Evolutionary conservation across 202 grass and related monocot genomes (phyloP).

Genomic region (Bolboschoenoplectus hybrid): DNA sequence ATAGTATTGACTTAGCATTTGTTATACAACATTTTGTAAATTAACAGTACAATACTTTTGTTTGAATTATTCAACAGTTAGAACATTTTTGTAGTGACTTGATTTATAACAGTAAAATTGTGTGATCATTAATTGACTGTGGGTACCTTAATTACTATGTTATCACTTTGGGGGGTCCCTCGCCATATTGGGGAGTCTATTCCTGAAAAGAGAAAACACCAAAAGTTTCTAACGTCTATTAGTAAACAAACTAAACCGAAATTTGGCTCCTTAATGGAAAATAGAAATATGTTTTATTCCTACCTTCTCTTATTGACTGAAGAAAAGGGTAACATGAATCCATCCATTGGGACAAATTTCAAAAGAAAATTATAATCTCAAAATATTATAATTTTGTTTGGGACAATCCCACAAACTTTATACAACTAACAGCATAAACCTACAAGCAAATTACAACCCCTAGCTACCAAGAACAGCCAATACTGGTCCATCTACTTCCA

Average conservation of each 20-base stretch:
- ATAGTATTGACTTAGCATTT: conserved; percentile 30
- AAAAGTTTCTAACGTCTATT: conserved; percentile 19
- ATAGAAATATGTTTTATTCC: not conserved
- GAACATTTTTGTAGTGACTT: not conserved
- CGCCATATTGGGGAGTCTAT: conserved; percentile 93
- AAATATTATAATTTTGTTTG: not conserved
- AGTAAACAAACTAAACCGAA: not conserved
- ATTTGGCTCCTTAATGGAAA: not conserved
- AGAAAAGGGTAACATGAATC: not conserved
- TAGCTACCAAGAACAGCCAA: not conserved
- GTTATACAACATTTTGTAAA: not conserved
- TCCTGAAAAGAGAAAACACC: conserved; percentile 57
- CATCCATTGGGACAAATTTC: not conserved
- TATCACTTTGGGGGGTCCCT: conserved; percentile 48
- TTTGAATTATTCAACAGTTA: not conserved
- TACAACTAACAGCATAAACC: not conserved
- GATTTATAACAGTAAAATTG: not conserved
- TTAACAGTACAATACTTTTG: not conserved
- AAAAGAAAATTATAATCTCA: not conserved
- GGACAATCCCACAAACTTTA: not conserved
- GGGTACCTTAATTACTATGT: conserved; percentile 93
- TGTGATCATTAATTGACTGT: conserved; percentile 22
- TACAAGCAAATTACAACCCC: not conserved
- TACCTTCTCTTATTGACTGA: not conserved
- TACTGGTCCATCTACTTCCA: too few species aligned